These are phyloP conservation scores for Blastobotrys arbuscula DNA, from an alignment of 1,139 yeast genomes.

Conservation along the genomic window DNA sequence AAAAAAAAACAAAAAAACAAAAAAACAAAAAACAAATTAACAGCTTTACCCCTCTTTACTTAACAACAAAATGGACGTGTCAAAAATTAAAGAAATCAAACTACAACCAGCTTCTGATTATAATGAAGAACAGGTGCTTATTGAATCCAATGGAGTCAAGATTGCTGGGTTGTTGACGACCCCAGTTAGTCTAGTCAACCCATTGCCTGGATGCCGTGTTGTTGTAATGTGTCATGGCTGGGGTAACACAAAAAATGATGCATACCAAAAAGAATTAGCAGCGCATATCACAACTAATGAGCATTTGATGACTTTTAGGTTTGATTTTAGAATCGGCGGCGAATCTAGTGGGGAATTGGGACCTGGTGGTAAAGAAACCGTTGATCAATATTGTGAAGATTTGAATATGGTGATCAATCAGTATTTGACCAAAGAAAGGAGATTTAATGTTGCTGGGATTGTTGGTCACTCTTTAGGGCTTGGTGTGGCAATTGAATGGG, in stretches of 20 bases:
- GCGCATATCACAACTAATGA: constrained; percentile 49
- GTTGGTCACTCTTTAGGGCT: constrained; percentile 80
- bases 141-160: background rate
- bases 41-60: background rate
- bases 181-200: constrained; percentile 5
- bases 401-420: constrained; percentile 40
- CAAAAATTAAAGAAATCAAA: background rate
- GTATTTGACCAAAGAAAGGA: constrained; percentile 36
- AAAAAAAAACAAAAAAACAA: background rate
- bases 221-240: constrained; percentile 53
- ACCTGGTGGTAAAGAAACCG: constrained; percentile 35
- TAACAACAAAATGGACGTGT: background rate
- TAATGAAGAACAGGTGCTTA: background rate
- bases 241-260: constrained; percentile 75
- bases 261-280: constrained; percentile 63
- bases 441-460: constrained; percentile 39
- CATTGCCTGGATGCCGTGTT: constrained; percentile 35
- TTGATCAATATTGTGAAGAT: constrained; percentile 63
- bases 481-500: constrained; percentile 71
- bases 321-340: constrained; percentile 86
- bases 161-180: constrained; percentile 17
- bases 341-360: constrained; percentile 51
- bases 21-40: background rate
- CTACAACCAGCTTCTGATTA: background rate
- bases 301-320: constrained; percentile 62